Percentiles rank a stretch among this genome's conserved stretches.
Evolutionary conservation across 805 yeast genomes (phyloP).

Genomic region (Saccharomycopsis sp.): DNA sequence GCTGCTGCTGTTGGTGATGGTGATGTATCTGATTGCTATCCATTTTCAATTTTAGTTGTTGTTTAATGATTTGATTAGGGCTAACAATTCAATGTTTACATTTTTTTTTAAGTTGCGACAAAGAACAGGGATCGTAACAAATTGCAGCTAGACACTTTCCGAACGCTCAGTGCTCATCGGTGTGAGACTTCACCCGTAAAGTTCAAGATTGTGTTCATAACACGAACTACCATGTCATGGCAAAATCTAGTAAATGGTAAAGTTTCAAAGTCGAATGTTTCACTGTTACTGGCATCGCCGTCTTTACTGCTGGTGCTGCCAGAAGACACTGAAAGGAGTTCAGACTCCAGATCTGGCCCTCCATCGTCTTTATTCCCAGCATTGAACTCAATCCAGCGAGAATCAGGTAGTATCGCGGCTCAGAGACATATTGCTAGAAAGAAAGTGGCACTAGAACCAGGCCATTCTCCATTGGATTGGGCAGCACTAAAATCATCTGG

Average conservation of each 20-base stretch:
- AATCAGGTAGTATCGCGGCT: background rate
- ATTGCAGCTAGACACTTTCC: too few species aligned
- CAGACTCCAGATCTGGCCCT: background rate
- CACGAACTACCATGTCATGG: too few species aligned
- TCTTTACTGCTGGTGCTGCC: background rate
- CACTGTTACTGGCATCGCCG: background rate
- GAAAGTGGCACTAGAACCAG: constrained; percentile 65
- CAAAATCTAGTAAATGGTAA: constrained; percentile 6
- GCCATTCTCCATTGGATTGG: constrained; percentile 87
- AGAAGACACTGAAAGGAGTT: background rate
- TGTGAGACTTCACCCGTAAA: too few species aligned
- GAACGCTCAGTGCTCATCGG: too few species aligned
- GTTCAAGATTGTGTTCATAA: too few species aligned
- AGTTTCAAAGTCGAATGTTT: background rate
- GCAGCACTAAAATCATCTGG: constrained; percentile 49
- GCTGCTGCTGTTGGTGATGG: background rate
- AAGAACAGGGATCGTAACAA: too few species aligned
- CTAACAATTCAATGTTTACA: too few species aligned
- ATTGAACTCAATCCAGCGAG: constrained; percentile 13
- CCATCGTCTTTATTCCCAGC: constrained; percentile 12
- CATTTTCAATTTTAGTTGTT: background rate
- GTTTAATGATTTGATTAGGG: background rate
- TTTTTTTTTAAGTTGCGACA: too few species aligned
- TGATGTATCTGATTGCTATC: background rate
- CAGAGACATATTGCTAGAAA: constrained; percentile 26